Percentiles rank a stretch among this genome's conserved stretches.
phyloP scores from a whole-genome alignment of 148 eudicot species.

The Heliosperma pusillum region DNA sequence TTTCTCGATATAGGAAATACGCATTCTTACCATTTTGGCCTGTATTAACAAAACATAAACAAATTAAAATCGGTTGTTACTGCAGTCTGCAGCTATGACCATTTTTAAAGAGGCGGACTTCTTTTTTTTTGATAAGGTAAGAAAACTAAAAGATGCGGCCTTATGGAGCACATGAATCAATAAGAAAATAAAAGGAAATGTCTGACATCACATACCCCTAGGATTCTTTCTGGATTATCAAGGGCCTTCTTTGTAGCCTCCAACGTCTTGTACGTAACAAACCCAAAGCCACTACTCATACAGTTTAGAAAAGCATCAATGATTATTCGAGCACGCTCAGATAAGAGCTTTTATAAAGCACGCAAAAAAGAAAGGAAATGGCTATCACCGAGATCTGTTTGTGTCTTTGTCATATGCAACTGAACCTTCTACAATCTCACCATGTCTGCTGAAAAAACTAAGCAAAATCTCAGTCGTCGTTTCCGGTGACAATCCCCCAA shows the following conservation, averaged over 20 bases:
- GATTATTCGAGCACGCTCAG: too few relatives aligned
- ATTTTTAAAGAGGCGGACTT: background rate
- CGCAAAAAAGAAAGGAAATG: background rate
- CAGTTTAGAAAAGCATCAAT: background rate
- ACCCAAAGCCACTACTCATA: constrained; percentile 57
- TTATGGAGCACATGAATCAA: background rate
- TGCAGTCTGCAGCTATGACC: too few relatives aligned
- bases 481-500: constrained; percentile 63
- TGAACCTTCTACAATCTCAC: constrained; percentile 70
- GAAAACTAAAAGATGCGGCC: too few relatives aligned
- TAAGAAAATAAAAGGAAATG: background rate
- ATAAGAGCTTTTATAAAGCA: background rate
- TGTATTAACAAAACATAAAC: too few relatives aligned
- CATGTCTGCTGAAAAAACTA: constrained; percentile 48
- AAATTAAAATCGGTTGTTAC: too few relatives aligned
- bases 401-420: constrained; percentile 74
- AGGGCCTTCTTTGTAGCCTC: constrained; percentile 60
- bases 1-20: too few relatives aligned
- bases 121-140: too few relatives aligned
- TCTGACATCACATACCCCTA: constrained; percentile 44
- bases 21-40: too few relatives aligned
- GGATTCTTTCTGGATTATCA: constrained; percentile 57
- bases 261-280: constrained; percentile 54
- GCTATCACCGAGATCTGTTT: constrained; percentile 48
- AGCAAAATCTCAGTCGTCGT: constrained; percentile 63